These are phyloP conservation scores for Uronychia binucleata DNA, from an alignment of 73 alveolate species.

Conservation along the genomic window DNA sequence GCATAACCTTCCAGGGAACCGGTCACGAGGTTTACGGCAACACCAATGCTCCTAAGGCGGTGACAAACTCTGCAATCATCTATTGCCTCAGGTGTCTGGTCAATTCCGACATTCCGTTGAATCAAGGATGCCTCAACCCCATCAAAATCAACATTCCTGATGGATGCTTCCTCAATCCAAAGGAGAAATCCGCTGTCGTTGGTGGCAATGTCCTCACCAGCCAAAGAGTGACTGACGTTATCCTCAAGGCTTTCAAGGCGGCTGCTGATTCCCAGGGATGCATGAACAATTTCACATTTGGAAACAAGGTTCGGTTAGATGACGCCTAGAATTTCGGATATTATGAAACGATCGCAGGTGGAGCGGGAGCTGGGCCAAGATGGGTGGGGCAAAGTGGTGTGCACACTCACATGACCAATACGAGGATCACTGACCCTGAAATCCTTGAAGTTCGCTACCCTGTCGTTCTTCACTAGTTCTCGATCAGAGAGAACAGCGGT, in stretches of 20 bases:
- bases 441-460: conserved; percentile 86
- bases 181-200: conserved; percentile 80
- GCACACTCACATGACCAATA: conserved; percentile 94
- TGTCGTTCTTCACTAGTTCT: conserved; percentile 69
- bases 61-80: conserved; percentile 84
- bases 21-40: conserved; percentile 71
- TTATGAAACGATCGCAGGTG: conserved; percentile 94
- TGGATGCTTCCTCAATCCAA: conserved; percentile 73
- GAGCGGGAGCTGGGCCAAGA: conserved; percentile 91
- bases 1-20: conserved; percentile 30
- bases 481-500: conserved; percentile 77
- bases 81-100: conserved; percentile 89
- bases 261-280: conserved; percentile 93
- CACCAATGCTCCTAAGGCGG: conserved; percentile 78
- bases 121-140: conserved; percentile 92
- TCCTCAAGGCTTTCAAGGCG: conserved; percentile 79
- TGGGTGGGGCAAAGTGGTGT: conserved; percentile 88
- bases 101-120: conserved; percentile 85
- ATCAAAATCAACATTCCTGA: conserved; percentile 64
- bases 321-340: conserved; percentile 26
- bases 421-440: conserved; percentile 93
- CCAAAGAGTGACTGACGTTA: conserved; percentile 85
- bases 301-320: conserved; percentile 36
- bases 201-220: conserved; percentile 93
- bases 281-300: conserved; percentile 92